Evolutionary conservation across 2,329 filamentous ascomycete species (phyloP).

Genomic region (Sarocladium strictum): DNA sequence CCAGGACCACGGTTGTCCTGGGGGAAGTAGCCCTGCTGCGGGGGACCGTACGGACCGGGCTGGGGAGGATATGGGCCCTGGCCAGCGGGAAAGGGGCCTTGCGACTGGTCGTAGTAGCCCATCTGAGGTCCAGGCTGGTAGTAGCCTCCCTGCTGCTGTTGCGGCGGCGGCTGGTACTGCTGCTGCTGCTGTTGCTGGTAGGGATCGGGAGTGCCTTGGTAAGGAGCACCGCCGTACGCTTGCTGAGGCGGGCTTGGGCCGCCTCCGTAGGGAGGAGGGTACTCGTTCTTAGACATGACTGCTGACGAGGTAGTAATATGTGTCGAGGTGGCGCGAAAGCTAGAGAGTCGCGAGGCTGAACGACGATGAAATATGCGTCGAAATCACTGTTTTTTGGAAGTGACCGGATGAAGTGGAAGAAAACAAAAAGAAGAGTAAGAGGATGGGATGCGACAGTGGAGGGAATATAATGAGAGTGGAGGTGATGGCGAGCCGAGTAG

Average conservation of each 20-base stretch:
- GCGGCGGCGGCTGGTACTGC: no score
- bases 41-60: slow-evolving; percentile 29
- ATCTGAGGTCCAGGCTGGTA: slow-evolving; percentile 23
- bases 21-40: slow-evolving; percentile 28
- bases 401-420: not conserved
- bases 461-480: slow-evolving; percentile 1
- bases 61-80: slow-evolving; percentile 20
- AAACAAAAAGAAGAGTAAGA: not conserved
- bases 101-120: slow-evolving; percentile 22
- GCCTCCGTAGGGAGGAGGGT: slow-evolving; percentile 43
- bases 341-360: not conserved
- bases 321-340: not conserved
- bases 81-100: slow-evolving; percentile 16
- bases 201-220: slow-evolving; percentile 21
- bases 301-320: not conserved
- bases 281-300: slow-evolving; percentile 38
- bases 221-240: slow-evolving; percentile 34
- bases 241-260: slow-evolving; percentile 33
- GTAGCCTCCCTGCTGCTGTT: slow-evolving; percentile 19
- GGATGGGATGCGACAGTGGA: not conserved
- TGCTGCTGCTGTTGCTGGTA: slow-evolving; percentile 21
- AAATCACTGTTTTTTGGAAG: not conserved
- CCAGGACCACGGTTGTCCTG: slow-evolving; percentile 16
- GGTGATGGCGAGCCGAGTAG: not conserved
- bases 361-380: not conserved